Conservation (phyloP, 495 filamentous ascomycete species). For the Talaromyces wortmannii region DNA sequence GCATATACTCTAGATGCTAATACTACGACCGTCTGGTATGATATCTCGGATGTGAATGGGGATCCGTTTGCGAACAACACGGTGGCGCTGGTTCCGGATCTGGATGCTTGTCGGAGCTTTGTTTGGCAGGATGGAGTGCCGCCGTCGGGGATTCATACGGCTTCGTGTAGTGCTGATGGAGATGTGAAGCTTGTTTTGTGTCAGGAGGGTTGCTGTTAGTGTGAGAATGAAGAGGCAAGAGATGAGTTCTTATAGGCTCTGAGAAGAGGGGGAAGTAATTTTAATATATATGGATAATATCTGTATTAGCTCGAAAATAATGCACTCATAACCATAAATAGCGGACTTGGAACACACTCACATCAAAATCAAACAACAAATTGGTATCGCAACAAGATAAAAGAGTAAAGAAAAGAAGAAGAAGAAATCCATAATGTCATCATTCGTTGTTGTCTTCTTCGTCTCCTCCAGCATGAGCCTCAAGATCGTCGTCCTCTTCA, state of each 20-base stretch:
- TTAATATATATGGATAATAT: no score
- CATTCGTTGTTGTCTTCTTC: slow-evolving; percentile 3
- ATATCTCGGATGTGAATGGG: slow-evolving; percentile 50
- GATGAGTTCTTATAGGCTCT: no score
- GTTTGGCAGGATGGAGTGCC: slow-evolving; percentile 41
- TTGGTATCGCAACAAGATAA: no score
- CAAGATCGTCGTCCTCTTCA: slow-evolving; percentile 7
- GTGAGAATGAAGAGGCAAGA: no score
- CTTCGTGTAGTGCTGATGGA: slow-evolving; percentile 17
- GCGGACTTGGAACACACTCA: no score
- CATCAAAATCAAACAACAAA: no score
- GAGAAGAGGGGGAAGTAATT: no score
- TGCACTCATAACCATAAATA: no score
- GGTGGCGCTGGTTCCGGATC: slow-evolving; percentile 28
- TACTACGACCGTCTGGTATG: slow-evolving; percentile 43
- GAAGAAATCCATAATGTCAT: background rate
- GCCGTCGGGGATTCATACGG: slow-evolving; percentile 41
- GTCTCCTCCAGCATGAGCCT: background rate
- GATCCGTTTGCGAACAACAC: slow-evolving; percentile 43
- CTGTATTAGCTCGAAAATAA: no score
- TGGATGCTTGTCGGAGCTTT: slow-evolving; percentile 27
- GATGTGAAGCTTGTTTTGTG: slow-evolving; percentile 32
- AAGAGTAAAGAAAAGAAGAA: no score
- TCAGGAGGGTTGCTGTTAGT: background rate
- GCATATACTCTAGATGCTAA: slow-evolving; percentile 43